phyloP scores from a whole-genome alignment of 306 rosid species.

The Hippophae gyantsensis region DNA sequence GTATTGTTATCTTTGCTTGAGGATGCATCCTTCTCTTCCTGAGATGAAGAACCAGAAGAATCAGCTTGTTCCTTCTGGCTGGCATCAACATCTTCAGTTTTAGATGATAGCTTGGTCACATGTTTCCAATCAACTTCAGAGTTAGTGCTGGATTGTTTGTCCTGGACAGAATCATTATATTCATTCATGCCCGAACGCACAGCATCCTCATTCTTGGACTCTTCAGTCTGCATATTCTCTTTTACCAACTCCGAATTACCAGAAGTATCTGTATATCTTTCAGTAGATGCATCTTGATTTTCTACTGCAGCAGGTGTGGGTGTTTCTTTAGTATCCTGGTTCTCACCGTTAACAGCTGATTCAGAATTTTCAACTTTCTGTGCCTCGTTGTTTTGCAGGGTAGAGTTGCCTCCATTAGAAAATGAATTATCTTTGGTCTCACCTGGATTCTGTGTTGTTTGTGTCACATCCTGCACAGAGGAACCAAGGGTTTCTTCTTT shows the following conservation, averaged over 20 bases:
- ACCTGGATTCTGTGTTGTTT: slow-evolving; percentile 13
- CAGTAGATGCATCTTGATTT: slow-evolving; percentile 24
- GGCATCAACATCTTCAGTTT: slow-evolving; percentile 27
- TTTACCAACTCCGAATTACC: slow-evolving; percentile 11
- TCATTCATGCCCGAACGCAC: slow-evolving; percentile 8
- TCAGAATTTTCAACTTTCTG: slow-evolving; percentile 26
- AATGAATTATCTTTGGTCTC: slow-evolving; percentile 26
- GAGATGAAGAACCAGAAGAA: slow-evolving; percentile 37
- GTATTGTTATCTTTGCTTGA: slow-evolving; percentile 29
- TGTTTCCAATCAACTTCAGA: slow-evolving; percentile 25
- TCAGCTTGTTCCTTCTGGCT: slow-evolving; percentile 34
- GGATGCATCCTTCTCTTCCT: slow-evolving; percentile 43
- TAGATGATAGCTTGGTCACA: slow-evolving; percentile 28
- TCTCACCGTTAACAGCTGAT: slow-evolving; percentile 21
- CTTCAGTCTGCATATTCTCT: background rate
- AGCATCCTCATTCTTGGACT: slow-evolving; percentile 10
- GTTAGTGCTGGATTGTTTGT: slow-evolving; percentile 24
- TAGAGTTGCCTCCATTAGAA: slow-evolving; percentile 32
- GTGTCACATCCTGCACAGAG: slow-evolving; percentile 18
- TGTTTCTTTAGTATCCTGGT: slow-evolving; percentile 27
- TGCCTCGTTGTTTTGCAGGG: slow-evolving; percentile 17
- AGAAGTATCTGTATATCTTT: slow-evolving; percentile 30
- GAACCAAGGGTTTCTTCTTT: slow-evolving; percentile 14
- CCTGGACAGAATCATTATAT: slow-evolving; percentile 15
- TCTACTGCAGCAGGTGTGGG: slow-evolving; percentile 16